phyloP scores from a whole-genome alignment of 345 rosid genomes.

The Cardamine occulta region DNA sequence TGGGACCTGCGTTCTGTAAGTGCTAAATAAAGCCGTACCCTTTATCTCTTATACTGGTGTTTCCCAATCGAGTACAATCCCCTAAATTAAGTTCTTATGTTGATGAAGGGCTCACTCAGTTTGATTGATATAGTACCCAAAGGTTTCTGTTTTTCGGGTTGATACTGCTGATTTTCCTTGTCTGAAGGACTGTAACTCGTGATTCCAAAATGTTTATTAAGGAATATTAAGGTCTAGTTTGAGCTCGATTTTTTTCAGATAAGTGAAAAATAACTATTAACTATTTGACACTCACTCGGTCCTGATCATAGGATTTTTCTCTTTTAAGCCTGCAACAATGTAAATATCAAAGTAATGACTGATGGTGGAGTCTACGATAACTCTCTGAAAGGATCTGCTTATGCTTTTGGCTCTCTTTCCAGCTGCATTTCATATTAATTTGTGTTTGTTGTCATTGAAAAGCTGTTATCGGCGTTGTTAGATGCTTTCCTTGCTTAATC shows the following conservation, averaged over 20 bases:
- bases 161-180: conserved; percentile 4
- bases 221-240: not conserved
- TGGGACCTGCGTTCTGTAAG: conserved; percentile 99
- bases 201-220: conserved; percentile 9
- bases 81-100: conserved; percentile 6
- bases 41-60: conserved; percentile 5
- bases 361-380: conserved; percentile 4
- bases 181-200: conserved; percentile 9
- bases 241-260: not conserved
- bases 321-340: conserved; percentile 13
- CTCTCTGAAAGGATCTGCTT: not conserved
- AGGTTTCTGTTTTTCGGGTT: conserved; percentile 18
- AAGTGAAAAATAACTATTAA: not conserved
- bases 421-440: conserved; percentile 11
- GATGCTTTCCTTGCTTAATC: conserved; percentile 22
- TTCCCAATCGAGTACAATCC: conserved; percentile 8
- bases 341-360: conserved; percentile 19
- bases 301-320: conserved; percentile 11
- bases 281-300: not conserved
- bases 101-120: conserved; percentile 11
- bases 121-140: conserved; percentile 5
- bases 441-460: conserved; percentile 15
- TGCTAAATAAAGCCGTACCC: conserved; percentile 42
- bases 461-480: conserved; percentile 18
- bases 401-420: conserved; percentile 19